Conservation (phyloP, 2,329 filamentous ascomycete genomes). For the Hansfordia pulvinata region DNA sequence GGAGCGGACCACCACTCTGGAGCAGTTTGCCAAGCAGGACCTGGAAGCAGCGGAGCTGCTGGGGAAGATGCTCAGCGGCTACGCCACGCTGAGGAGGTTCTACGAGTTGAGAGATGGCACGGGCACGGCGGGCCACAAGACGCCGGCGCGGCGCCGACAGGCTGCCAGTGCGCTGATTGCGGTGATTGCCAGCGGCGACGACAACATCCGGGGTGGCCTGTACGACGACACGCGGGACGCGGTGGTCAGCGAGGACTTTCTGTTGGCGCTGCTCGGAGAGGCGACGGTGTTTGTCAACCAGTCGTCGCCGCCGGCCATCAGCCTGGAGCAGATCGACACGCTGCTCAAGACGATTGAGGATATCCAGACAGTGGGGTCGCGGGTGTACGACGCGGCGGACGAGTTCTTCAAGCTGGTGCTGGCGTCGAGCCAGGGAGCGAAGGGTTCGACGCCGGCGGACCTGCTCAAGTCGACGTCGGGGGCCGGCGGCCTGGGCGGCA, state of each 20-base stretch:
- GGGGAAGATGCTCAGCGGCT: slow-evolving; percentile 77
- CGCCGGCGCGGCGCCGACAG: slow-evolving; percentile 50
- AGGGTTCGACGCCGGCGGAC: slow-evolving; percentile 49
- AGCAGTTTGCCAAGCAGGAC: slow-evolving; percentile 60
- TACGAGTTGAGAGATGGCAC: slow-evolving; percentile 72
- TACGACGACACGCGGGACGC: slow-evolving; percentile 71
- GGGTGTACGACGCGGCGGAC: slow-evolving; percentile 61
- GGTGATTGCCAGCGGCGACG: slow-evolving; percentile 75
- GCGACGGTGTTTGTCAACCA: slow-evolving; percentile 62
- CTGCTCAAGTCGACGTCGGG: slow-evolving; percentile 46
- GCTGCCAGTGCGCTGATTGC: slow-evolving; percentile 63
- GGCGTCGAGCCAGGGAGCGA: slow-evolving; percentile 50
- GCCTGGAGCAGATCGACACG: slow-evolving; percentile 57
- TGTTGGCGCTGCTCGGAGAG: slow-evolving; percentile 75
- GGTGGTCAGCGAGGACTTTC: slow-evolving; percentile 77
- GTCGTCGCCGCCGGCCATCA: slow-evolving; percentile 34
- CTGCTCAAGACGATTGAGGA: slow-evolving; percentile 48
- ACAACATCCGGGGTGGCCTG: slow-evolving; percentile 82
- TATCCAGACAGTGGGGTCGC: slow-evolving; percentile 57
- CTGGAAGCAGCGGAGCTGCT: slow-evolving; percentile 71
- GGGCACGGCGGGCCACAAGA: slow-evolving; percentile 22
- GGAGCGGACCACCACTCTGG: slow-evolving; percentile 58
- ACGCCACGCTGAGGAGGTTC: slow-evolving; percentile 80
- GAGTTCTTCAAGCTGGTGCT: slow-evolving; percentile 69
- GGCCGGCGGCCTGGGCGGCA: slow-evolving; percentile 30